Percentiles rank a stretch among this genome's conserved stretches.
phyloP scores from a whole-genome alignment of 2,329 filamentous ascomycete species.

The Botryotinia globosa region DNA sequence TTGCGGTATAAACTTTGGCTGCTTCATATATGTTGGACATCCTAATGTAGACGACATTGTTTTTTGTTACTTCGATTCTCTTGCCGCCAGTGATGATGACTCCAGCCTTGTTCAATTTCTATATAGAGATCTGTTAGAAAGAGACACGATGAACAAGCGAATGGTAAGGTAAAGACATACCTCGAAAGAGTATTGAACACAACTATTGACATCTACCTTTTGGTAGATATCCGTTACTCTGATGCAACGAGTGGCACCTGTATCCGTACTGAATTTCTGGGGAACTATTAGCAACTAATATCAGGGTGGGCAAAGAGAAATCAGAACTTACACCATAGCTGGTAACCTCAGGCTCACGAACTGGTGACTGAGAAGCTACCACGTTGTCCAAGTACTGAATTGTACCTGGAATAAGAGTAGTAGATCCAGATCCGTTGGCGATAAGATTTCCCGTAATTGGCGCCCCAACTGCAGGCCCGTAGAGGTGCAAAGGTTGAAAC shows the following conservation, averaged over 20 bases:
- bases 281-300: neutral
- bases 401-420: constrained; percentile 15
- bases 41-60: constrained; percentile 27
- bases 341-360: constrained; percentile 13
- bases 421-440: constrained; percentile 16
- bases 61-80: constrained; percentile 22
- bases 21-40: constrained; percentile 32
- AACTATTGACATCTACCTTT: constrained; percentile 23
- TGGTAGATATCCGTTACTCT: constrained; percentile 32
- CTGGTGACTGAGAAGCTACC: constrained; percentile 18
- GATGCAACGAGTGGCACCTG: constrained; percentile 32
- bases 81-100: constrained; percentile 21
- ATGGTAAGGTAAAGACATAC: constrained; percentile 23
- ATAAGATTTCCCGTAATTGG: constrained; percentile 5
- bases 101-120: constrained; percentile 27
- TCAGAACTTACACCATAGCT: constrained; percentile 17
- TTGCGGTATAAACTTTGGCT: constrained; percentile 27
- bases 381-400: constrained; percentile 20
- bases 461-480: constrained; percentile 2
- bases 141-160: neutral
- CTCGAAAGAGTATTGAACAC: constrained; percentile 27
- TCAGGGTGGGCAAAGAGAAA: neutral
- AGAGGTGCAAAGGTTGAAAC: constrained; percentile 52
- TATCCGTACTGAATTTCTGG: constrained; percentile 35
- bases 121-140: constrained; percentile 12